Percentiles rank a stretch among this genome's conserved stretches.
phyloP scores from a whole-genome alignment of 169 alveolate genomes.

The Theileria parva region DNA sequence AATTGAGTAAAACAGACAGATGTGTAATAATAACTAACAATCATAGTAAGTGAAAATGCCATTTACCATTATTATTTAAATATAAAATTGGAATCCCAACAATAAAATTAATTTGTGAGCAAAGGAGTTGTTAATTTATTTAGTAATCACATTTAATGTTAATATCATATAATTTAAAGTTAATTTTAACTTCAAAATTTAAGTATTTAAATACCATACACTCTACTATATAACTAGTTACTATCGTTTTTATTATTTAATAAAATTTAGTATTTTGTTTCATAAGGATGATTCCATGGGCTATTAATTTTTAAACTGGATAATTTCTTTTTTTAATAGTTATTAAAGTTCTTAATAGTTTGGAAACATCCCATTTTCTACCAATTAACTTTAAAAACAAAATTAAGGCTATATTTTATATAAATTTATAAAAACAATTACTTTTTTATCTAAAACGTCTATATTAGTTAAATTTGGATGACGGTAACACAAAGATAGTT shows the following conservation, averaged over 20 bases:
- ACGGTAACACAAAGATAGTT: neutral
- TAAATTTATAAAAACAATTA: too few species aligned
- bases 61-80: too few species aligned
- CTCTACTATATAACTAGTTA: neutral
- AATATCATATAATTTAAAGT: neutral
- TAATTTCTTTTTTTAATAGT: too few species aligned
- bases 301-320: neutral
- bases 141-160: too few species aligned
- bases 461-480: neutral
- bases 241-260: too few species aligned
- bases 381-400: neutral
- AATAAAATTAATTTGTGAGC: too few species aligned
- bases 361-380: neutral
- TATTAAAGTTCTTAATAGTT: neutral
- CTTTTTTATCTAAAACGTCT: neutral
- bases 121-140: too few species aligned
- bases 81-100: neutral
- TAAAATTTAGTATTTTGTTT: too few species aligned
- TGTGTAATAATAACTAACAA: neutral
- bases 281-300: neutral
- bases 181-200: neutral
- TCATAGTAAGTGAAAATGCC: neutral
- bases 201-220: neutral
- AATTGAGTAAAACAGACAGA: neutral
- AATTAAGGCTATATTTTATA: too few species aligned